Base-by-base conservation (phyloP, 2,329 filamentous ascomycete genomes). In the Aspergillus brasiliensis region DNA sequence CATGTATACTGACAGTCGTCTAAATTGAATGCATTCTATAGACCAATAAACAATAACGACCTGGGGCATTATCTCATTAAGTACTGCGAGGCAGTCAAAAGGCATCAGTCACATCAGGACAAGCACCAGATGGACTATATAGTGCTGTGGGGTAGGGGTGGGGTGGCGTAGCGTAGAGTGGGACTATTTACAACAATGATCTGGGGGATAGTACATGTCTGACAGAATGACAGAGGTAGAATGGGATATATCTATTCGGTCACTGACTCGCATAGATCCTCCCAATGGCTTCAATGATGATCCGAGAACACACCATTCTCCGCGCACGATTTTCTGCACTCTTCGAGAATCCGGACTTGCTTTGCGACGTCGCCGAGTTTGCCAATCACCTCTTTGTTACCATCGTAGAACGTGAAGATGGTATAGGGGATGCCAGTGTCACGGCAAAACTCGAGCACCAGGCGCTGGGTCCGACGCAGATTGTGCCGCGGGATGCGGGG, bases 401-500 rank as follows among this genome's bases (percentile, higher is more conserved):
- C 90, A 66, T 92, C 86, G 17, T 91, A 85, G 71, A 97, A 97
- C 1, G 91, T 91, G 70, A 93, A 93, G 55, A 95, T 82, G 5
- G 91, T 89, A 71, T 97, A 97, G 1, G 91, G 91, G 58, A 97
- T 91, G 15, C 86, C 87, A 0, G 91, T 91, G 25, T 96, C 92
- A 49, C 86, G 81, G 69, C 92, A 96, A 70, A 96, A 96, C 48
- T 91, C 87, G 69, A 89, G 83, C 8, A 96, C 91, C 37, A 95
- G 81, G 67, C 84, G 86, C 77, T 95, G 92, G 3, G 89, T 84
- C 59, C 80, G 80, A 49, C 92, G 87, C 54, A 96, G 83, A 73
- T 96, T 96, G 75, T 96, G 92, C 44, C 92, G 83, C 8, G 92
- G 92, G 62, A 96, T 87, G 10, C 92, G 85, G 1, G 92, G 92